A percentile compares a stretch with the other conserved stretches of the same genome.
phyloP scores from a whole-genome alignment of 805 yeast genomes.

The Yarrowia sp. region DNA sequence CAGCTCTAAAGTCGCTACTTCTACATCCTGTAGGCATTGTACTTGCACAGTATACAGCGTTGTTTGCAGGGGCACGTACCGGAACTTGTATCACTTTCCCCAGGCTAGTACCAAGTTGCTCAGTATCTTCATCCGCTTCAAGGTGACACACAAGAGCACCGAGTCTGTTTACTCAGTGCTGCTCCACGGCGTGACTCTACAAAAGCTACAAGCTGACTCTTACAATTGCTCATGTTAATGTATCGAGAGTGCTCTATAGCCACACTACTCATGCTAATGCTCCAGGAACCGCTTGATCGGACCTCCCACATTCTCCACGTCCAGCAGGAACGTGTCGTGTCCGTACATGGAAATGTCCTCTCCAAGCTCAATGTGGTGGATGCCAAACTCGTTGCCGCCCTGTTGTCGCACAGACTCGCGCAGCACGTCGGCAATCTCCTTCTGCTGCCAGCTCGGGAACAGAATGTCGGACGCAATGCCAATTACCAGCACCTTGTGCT shows the following conservation, averaged over 20 bases:
- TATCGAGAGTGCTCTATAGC: conserved; percentile 11
- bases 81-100: no score
- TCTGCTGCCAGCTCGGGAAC: conserved; percentile 94
- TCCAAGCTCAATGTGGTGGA: conserved; percentile 70
- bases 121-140: no score
- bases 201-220: no score
- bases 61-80: no score
- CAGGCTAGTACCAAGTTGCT: no score
- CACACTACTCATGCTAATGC: conserved; percentile 3
- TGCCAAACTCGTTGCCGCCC: conserved; percentile 42
- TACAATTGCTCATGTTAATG: not conserved
- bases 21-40: no score
- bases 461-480: conserved; percentile 93
- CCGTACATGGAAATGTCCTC: conserved; percentile 79
- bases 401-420: conserved; percentile 39
- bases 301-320: conserved; percentile 73
- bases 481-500: conserved; percentile 68
- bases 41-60: no score
- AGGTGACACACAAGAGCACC: not conserved
- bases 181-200: no score
- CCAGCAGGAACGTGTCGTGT: conserved; percentile 85
- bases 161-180: not conserved
- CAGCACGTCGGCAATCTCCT: conserved; percentile 68
- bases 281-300: conserved; percentile 67
- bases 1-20: no score